phyloP scores from a whole-genome alignment of 441 rosid species.

The Gossypium gossypioides region DNA sequence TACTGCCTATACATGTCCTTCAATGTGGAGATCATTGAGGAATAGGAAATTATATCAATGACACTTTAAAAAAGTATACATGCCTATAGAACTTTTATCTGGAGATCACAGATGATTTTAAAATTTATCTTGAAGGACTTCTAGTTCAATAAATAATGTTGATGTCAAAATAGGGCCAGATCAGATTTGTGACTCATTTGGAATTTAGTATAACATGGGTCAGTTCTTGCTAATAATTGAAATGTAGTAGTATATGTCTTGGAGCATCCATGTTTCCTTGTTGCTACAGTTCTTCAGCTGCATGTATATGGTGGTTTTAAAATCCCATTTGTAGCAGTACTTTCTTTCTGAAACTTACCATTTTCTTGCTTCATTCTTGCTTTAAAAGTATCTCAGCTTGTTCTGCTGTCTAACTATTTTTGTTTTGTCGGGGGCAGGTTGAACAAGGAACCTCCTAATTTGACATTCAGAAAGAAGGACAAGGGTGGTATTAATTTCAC shows the following conservation, averaged over 20 bases:
- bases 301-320: not conserved
- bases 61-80: not conserved
- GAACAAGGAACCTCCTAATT: conserved; percentile 97
- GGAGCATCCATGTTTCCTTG: not conserved
- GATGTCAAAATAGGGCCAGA: not conserved
- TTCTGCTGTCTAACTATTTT: not conserved
- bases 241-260: not conserved
- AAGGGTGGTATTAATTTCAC: conserved; percentile 92
- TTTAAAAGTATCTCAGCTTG: not conserved
- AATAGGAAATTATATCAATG: not conserved
- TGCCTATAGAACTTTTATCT: not conserved
- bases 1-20: not conserved
- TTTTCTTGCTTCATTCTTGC: not conserved
- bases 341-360: not conserved
- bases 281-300: not conserved
- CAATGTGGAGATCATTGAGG: not conserved
- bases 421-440: conserved; percentile 40
- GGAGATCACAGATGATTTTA: not conserved
- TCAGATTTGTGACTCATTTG: not conserved
- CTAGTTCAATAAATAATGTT: not conserved
- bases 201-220: not conserved
- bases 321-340: not conserved
- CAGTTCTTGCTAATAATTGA: not conserved
- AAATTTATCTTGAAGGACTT: not conserved
- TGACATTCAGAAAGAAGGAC: conserved; percentile 93